These are phyloP conservation scores for Trichomonas tenax DNA, from an alignment of 208 protist species.

Conservation along the genomic window DNA sequence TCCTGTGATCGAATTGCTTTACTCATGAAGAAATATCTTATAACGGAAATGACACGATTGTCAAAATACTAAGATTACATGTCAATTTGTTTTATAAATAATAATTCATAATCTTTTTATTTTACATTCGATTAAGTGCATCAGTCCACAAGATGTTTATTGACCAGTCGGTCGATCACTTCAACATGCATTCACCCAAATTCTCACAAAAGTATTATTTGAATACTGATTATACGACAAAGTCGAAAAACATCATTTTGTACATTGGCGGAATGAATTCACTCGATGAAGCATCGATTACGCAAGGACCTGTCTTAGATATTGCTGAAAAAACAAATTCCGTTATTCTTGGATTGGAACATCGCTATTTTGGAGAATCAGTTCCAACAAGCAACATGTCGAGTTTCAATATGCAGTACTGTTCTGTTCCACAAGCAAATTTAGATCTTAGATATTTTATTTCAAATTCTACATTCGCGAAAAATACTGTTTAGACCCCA, in stretches of 20 bases:
- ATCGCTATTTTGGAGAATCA: background rate
- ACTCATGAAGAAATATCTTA: background rate
- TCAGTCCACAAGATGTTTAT: too few species aligned
- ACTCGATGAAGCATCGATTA: background rate
- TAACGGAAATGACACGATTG: too few species aligned
- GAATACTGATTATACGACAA: background rate
- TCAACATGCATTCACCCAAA: too few species aligned
- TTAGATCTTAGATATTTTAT: background rate
- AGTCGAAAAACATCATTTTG: background rate
- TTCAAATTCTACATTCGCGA: background rate
- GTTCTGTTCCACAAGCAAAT: background rate
- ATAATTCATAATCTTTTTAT: too few species aligned
- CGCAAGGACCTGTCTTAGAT: background rate
- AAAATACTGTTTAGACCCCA: too few species aligned
- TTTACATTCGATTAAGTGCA: too few species aligned
- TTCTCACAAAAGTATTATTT: background rate
- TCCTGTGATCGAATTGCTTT: background rate
- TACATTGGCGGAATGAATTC: background rate
- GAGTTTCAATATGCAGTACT: background rate
- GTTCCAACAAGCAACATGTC: background rate
- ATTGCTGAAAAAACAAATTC: background rate
- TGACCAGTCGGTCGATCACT: too few species aligned
- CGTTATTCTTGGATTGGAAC: background rate
- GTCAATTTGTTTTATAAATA: too few species aligned
- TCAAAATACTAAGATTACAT: too few species aligned